Conservation (phyloP, 2,329 filamentous ascomycete genomes). For the Harringtonia lauricola region DNA sequence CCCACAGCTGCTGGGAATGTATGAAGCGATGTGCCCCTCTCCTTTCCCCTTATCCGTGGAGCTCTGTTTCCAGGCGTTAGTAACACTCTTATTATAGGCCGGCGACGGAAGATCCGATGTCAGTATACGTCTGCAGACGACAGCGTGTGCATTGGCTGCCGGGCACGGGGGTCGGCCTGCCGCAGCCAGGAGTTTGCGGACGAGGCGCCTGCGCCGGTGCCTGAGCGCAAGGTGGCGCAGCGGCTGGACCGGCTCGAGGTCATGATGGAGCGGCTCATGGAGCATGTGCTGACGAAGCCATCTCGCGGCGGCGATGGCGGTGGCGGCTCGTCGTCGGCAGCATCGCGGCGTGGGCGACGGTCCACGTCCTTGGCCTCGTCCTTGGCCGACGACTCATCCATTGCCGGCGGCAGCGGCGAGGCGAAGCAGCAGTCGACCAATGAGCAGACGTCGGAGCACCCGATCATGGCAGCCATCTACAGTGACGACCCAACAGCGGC, state of each 20-base stretch:
- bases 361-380: constrained; percentile 13
- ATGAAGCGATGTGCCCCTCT: neutral
- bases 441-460: too few species aligned
- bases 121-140: constrained; percentile 27
- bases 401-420: too few species aligned
- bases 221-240: constrained; percentile 29
- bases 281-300: constrained; percentile 20
- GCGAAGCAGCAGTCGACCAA: too few species aligned
- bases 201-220: constrained; percentile 15
- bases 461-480: too few species aligned
- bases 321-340: neutral
- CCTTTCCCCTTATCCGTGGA: neutral
- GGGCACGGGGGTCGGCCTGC: constrained; percentile 27
- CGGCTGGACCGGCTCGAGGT: constrained; percentile 33
- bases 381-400: too few species aligned
- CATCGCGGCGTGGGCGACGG: neutral
- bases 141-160: constrained; percentile 30
- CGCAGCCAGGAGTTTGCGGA: constrained; percentile 34
- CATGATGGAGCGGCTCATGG: constrained; percentile 33
- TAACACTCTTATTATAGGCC: constrained; percentile 16
- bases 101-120: constrained; percentile 37
- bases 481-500: constrained; percentile 1
- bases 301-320: neutral
- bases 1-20: constrained; percentile 45
- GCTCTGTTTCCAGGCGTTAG: neutral